These are phyloP conservation scores for Bruguiera sexangula DNA, from an alignment of 345 rosid species.

Conservation along the genomic window DNA sequence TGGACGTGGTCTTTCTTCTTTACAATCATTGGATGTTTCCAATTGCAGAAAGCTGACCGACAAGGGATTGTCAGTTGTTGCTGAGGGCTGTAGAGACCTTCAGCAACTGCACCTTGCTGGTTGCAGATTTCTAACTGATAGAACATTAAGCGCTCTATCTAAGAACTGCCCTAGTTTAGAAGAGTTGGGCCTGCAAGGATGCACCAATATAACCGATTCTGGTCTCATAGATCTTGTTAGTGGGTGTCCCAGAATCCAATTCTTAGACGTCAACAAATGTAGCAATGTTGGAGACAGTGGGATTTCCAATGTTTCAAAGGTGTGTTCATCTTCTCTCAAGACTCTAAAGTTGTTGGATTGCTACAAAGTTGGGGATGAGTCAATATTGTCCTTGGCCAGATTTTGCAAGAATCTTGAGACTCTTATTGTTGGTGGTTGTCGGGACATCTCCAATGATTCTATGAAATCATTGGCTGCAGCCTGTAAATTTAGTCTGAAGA, in stretches of 20 bases:
- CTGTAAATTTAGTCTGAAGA: slow-evolving; percentile 61
- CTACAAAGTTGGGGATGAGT: slow-evolving; percentile 65
- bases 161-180: slow-evolving; percentile 55
- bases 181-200: slow-evolving; percentile 73
- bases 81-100: slow-evolving; percentile 68
- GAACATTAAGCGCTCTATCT: slow-evolving; percentile 47
- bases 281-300: slow-evolving; percentile 69
- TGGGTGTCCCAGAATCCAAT: slow-evolving; percentile 58
- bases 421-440: slow-evolving; percentile 75
- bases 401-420: slow-evolving; percentile 72
- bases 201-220: slow-evolving; percentile 57
- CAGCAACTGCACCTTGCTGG: slow-evolving; percentile 59
- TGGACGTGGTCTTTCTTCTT: slow-evolving; percentile 60
- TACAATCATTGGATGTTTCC: slow-evolving; percentile 83
- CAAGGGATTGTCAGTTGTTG: slow-evolving; percentile 71
- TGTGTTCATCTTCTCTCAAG: slow-evolving; percentile 61
- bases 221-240: slow-evolving; percentile 66
- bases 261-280: slow-evolving; percentile 79
- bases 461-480: slow-evolving; percentile 57
- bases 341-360: slow-evolving; percentile 82
- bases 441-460: slow-evolving; percentile 61
- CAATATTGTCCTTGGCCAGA: slow-evolving; percentile 54
- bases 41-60: slow-evolving; percentile 83
- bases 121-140: slow-evolving; percentile 66
- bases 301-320: slow-evolving; percentile 56